A percentile compares a stretch with the other conserved stretches of the same genome.
Evolutionary conservation across 768 basidiomycete genomes (phyloP).

Genomic region (Collybia sp.): DNA sequence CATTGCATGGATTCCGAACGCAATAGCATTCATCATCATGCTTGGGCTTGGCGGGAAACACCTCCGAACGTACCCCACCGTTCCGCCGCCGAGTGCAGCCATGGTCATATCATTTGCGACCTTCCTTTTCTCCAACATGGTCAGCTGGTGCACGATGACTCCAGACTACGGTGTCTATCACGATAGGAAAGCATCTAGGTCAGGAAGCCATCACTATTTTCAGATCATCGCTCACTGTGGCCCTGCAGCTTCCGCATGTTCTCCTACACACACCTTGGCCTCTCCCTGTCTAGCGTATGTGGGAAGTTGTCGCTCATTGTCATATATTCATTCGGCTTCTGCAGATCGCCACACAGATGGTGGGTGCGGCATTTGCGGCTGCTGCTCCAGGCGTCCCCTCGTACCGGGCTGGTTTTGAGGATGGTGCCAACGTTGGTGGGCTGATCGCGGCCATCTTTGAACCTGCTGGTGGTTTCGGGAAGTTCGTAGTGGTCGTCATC

Average conservation of each 20-base stretch:
- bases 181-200: slow-evolving; percentile 25
- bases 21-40: slow-evolving; percentile 53
- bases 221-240: neutral
- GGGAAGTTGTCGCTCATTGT: too few relatives aligned
- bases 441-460: slow-evolving; percentile 57
- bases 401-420: slow-evolving; percentile 51
- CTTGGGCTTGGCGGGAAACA: slow-evolving; percentile 59
- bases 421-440: slow-evolving; percentile 55
- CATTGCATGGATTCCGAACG: slow-evolving; percentile 59
- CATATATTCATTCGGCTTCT: slow-evolving; percentile 14
- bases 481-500: slow-evolving; percentile 67
- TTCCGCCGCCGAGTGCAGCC: slow-evolving; percentile 22
- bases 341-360: slow-evolving; percentile 38
- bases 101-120: slow-evolving; percentile 29
- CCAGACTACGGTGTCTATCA: slow-evolving; percentile 45
- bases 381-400: slow-evolving; percentile 49
- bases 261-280: slow-evolving; percentile 58
- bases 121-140: slow-evolving; percentile 30
- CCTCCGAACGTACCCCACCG: slow-evolving; percentile 28
- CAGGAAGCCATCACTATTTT: neutral
- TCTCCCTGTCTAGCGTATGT: slow-evolving; percentile 55
- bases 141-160: slow-evolving; percentile 39
- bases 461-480: slow-evolving; percentile 62
- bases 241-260: slow-evolving; percentile 49
- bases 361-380: slow-evolving; percentile 66